Percentiles rank a stretch among this genome's conserved stretches.
Evolutionary conservation across 1,284 basidiomycete genomes (phyloP).

Genomic region (Leccinum solheimii): DNA sequence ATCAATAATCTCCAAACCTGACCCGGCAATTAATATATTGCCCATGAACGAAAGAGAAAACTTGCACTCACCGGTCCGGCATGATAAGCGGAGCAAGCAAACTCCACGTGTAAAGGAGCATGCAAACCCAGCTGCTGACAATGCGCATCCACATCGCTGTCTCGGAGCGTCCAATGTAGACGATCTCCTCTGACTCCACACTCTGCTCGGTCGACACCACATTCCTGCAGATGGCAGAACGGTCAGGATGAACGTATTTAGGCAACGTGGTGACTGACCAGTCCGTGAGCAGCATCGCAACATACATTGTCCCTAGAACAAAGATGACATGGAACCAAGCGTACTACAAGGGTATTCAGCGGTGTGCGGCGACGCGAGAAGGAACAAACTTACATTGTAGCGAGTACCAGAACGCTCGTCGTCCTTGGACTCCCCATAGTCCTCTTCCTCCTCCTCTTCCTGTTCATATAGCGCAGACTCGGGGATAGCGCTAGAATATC

Average conservation of each 20-base stretch:
- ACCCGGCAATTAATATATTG: background rate
- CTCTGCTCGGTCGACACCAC: slow-evolving; percentile 59
- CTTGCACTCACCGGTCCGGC: slow-evolving; percentile 70
- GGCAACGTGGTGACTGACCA: slow-evolving; percentile 62
- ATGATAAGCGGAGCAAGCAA: slow-evolving; percentile 85
- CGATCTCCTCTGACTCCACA: slow-evolving; percentile 64
- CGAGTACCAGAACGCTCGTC: slow-evolving; percentile 90
- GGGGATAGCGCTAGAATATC: slow-evolving; percentile 72
- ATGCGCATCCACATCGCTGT: slow-evolving; percentile 99
- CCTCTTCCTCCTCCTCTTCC: slow-evolving; percentile 67
- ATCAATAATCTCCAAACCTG: slow-evolving; percentile 39
- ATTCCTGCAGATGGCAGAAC: slow-evolving; percentile 54
- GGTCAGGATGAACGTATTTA: slow-evolving; percentile 5
- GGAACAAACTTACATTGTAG: background rate
- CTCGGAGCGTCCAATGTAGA: slow-evolving; percentile 94
- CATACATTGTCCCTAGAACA: slow-evolving; percentile 95
- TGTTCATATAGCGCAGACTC: slow-evolving; percentile 90
- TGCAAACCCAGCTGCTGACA: slow-evolving; percentile 94
- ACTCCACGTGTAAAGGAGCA: slow-evolving; percentile 89
- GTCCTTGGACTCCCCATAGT: slow-evolving; percentile 74
- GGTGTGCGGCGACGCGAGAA: background rate
- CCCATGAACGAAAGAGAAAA: background rate
- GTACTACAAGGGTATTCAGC: slow-evolving; percentile 56
- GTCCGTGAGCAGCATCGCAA: slow-evolving; percentile 97
- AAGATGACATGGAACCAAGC: slow-evolving; percentile 99